A percentile compares a stretch with the other conserved stretches of the same genome.
Evolutionary conservation across 495 filamentous ascomycete genomes (phyloP).

Genomic region (Aspergillus indologenus): DNA sequence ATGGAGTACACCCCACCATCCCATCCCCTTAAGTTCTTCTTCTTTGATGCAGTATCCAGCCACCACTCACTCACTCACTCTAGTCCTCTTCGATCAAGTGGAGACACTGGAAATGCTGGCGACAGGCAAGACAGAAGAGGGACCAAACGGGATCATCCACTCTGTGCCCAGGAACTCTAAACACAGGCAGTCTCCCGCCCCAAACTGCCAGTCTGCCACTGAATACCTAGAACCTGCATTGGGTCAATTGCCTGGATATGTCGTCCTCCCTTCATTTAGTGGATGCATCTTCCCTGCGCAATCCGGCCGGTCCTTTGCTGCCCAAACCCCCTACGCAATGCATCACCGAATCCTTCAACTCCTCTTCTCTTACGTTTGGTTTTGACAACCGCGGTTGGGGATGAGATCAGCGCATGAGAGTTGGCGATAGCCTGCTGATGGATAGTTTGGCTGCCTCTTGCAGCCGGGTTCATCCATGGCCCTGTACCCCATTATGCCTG

Average conservation of each 20-base stretch:
- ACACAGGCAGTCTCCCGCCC: slow-evolving; percentile 10
- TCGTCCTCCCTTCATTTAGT: slow-evolving; percentile 16
- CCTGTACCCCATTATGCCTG: slow-evolving; percentile 13
- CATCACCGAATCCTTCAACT: slow-evolving; percentile 15
- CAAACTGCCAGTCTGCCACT: slow-evolving; percentile 12
- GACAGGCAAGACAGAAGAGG: not conserved
- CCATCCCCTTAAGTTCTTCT: not conserved
- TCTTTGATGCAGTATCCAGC: not conserved
- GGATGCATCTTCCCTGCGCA: slow-evolving; percentile 23
- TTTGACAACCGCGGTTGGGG: slow-evolving; percentile 19
- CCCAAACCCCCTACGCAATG: slow-evolving; percentile 33
- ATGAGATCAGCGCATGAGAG: slow-evolving; percentile 24
- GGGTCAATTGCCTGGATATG: slow-evolving; percentile 15
- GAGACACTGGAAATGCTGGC: not conserved
- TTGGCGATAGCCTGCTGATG: slow-evolving; percentile 25
- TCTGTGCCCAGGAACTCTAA: slow-evolving; percentile 6
- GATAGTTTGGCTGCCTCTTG: slow-evolving; percentile 20
- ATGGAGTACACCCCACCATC: too few relatives aligned
- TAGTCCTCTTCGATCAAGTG: not conserved
- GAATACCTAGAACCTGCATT: slow-evolving; percentile 12
- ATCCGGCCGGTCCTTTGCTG: slow-evolving; percentile 35
- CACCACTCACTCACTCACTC: not conserved
- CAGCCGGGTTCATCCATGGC: slow-evolving; percentile 20
- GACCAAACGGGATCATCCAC: not conserved
- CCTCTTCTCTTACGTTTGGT: slow-evolving; percentile 15